phyloP scores from a whole-genome alignment of 169 alveolate genomes.

The Condylostoma magnum region DNA sequence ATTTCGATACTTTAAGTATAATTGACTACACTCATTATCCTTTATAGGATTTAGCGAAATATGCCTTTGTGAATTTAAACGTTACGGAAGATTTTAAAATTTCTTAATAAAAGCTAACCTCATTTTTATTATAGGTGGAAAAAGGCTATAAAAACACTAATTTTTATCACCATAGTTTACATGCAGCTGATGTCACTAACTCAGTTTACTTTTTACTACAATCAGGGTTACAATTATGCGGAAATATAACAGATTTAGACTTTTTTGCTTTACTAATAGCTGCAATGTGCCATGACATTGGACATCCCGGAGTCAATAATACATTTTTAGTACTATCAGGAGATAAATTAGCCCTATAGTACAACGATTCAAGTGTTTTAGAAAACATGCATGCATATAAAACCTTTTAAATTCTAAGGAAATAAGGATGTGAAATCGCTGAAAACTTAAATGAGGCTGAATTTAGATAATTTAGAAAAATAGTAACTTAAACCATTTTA shows the following conservation, averaged over 20 bases:
- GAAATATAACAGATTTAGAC: background rate
- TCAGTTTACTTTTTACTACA: slow-evolving; percentile 13
- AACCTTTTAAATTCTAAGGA: slow-evolving; percentile 12
- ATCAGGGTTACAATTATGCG: slow-evolving; percentile 1
- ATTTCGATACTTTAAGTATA: background rate
- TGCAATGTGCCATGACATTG: slow-evolving; percentile 65
- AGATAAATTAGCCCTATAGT: slow-evolving; percentile 36
- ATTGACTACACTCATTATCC: background rate
- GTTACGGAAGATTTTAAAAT: background rate
- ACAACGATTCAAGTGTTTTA: slow-evolving; percentile 33
- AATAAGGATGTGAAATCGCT: slow-evolving; percentile 1
- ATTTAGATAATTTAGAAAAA: slow-evolving; percentile 28
- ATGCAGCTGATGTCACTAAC: slow-evolving; percentile 49
- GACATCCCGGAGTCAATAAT: slow-evolving; percentile 72
- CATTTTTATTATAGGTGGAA: slow-evolving; percentile 5
- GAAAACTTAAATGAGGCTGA: slow-evolving; percentile 22
- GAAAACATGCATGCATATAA: slow-evolving; percentile 31
- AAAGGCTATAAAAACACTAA: slow-evolving; percentile 10
- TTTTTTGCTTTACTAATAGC: slow-evolving; percentile 35
- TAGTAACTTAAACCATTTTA: slow-evolving; percentile 12
- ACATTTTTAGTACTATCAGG: slow-evolving; percentile 41
- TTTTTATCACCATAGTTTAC: slow-evolving; percentile 46
- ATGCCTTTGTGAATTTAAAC: background rate
- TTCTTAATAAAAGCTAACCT: background rate
- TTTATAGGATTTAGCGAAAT: slow-evolving; percentile 8